Base-by-base conservation (phyloP, 768 basidiomycete genomes). In the Tulasnella sp. region DNA sequence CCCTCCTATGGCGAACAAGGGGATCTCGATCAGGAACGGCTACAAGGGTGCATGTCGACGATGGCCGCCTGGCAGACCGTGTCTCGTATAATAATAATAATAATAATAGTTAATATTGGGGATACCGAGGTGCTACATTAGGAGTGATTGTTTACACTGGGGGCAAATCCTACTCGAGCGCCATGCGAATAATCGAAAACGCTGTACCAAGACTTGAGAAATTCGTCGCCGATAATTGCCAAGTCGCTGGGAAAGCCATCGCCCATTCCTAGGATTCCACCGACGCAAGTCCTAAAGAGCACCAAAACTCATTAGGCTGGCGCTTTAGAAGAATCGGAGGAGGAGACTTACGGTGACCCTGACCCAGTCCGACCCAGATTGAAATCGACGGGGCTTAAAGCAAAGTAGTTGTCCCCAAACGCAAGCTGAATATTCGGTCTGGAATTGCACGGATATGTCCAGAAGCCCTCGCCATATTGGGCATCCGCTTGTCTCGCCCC, bases 221-320 rank as follows among this genome's bases (percentile, higher is more conserved):
- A 91, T 79, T 86, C 87, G 80, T 87, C 89, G 0, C 89, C 90
- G 73, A 91, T 84, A 81, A 91, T 88, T 17, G 87, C 86, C 34
- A 92, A 82, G 80, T 88, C 83, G 40, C 83, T 74, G 19, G 89
- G 86, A 80, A 90, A 86, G 17, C 84, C 83, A 77, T 83, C 81
- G 11, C 82, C 85, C 1, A 88, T 80, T 0, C 85, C 84, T 36
- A 90, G 78, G 38, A 92, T 84, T 4, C 87, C 88, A 6, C 87
- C 89, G 3, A 91, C 83, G 80, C 90, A 91, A 54, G 85, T 84
- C 8, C 87, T 88, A 77, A 38, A 22, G 25, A 22, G 67, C 68
- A 14, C 17, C 31, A 69, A 52, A 14, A 8, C n/a, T 14, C 14
- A 29, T 31, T 37, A 29, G 74, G 2, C 9, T 37, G 34, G 17